Conservation (phyloP, 1,139 yeast genomes). For the Hansenula sp. region DNA sequence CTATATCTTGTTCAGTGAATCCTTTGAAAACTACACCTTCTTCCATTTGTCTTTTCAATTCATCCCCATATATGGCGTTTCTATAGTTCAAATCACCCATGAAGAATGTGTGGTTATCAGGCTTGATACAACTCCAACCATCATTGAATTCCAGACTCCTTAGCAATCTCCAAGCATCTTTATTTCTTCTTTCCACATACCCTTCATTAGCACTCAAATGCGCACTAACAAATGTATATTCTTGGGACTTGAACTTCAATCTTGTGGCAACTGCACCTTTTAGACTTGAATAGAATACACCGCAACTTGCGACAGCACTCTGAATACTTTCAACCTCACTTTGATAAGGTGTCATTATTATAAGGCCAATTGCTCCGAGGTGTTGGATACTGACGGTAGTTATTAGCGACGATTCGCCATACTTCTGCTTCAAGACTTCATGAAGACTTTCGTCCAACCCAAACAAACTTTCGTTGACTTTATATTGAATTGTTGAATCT, state of each 20-base stretch:
- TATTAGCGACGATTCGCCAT: slow-evolving; percentile 28
- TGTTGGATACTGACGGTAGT: slow-evolving; percentile 43
- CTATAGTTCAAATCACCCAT: slow-evolving; percentile 87
- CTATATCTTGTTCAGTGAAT: slow-evolving; percentile 57
- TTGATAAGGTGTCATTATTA: slow-evolving; percentile 47
- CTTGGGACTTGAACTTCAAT: slow-evolving; percentile 32
- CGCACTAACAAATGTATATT: slow-evolving; percentile 59
- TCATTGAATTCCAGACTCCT: slow-evolving; percentile 57
- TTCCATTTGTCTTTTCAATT: slow-evolving; percentile 43
- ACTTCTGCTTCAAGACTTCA: slow-evolving; percentile 34
- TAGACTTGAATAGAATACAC: slow-evolving; percentile 55
- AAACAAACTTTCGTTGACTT: slow-evolving; percentile 37
- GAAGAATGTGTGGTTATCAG: slow-evolving; percentile 57
- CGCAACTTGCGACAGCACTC: slow-evolving; percentile 44
- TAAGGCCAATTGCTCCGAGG: slow-evolving; percentile 64
- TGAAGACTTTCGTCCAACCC: slow-evolving; percentile 38
- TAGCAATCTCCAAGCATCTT: slow-evolving; percentile 46
- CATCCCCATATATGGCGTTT: slow-evolving; percentile 42
- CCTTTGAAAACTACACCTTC: slow-evolving; percentile 51
- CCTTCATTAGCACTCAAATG: slow-evolving; percentile 85
- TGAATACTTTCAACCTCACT: slow-evolving; percentile 31
- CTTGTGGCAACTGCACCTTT: slow-evolving; percentile 76
- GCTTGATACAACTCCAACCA: slow-evolving; percentile 54
- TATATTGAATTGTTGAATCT: slow-evolving; percentile 51
- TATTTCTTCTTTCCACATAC: slow-evolving; percentile 45